Evolutionary conservation across 805 yeast species (phyloP).

Genomic region (Dipodascopsis uninucleata): DNA sequence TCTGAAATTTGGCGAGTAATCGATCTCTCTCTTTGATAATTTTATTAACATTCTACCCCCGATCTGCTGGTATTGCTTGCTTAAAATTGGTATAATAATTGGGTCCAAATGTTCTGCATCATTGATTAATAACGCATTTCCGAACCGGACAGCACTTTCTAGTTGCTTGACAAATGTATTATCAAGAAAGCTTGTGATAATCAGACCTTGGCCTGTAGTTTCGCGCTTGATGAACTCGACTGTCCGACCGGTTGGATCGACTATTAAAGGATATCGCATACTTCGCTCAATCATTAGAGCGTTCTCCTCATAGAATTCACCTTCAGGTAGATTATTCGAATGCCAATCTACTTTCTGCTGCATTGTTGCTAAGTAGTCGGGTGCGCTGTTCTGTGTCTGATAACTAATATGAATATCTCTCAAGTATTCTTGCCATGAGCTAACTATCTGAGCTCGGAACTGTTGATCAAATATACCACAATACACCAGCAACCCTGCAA

Average conservation of each 20-base stretch:
- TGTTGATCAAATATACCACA: constrained; percentile 56
- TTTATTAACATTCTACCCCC: constrained; percentile 68
- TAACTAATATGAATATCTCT: constrained; percentile 39
- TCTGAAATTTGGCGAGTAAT: constrained; percentile 60
- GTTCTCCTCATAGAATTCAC: constrained; percentile 62
- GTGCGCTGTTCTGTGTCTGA: constrained; percentile 38
- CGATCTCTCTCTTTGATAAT: constrained; percentile 62
- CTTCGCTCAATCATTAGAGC: constrained; percentile 48
- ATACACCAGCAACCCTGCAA: constrained; percentile 60
- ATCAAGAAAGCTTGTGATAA: constrained; percentile 68
- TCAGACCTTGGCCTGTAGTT: constrained; percentile 27
- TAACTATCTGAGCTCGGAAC: constrained; percentile 40
- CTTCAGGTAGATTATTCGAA: constrained; percentile 51
- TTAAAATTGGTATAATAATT: constrained; percentile 57
- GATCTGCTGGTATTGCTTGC: constrained; percentile 54
- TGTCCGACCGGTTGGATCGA: constrained; percentile 65
- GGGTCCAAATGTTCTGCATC: constrained; percentile 86
- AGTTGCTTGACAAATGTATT: constrained; percentile 60
- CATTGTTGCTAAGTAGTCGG: constrained; percentile 42
- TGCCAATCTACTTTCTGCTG: constrained; percentile 51
- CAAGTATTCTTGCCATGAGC: constrained; percentile 41
- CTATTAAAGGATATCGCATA: constrained; percentile 50
- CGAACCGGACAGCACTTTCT: constrained; percentile 81
- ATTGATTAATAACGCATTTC: constrained; percentile 65
- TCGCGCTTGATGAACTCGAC: constrained; percentile 41